These are phyloP conservation scores for Dendryphion nanum DNA, from an alignment of 2,329 filamentous ascomycete species.

Conservation along the genomic window DNA sequence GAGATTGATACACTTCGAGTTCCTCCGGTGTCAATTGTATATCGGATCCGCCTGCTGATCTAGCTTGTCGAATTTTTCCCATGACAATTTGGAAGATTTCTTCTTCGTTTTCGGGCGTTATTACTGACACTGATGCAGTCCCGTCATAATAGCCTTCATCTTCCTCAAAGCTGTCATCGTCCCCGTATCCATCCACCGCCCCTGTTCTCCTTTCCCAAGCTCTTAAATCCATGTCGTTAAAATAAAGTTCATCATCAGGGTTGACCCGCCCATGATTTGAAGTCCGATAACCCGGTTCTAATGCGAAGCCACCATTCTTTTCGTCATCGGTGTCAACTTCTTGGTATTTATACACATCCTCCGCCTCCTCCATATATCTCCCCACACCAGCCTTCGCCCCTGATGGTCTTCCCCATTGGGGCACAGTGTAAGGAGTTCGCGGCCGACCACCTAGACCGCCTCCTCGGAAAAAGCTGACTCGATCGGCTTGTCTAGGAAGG, in stretches of 20 bases:
- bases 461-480: slow-evolving; percentile 99
- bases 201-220: slow-evolving; percentile 38
- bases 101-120: slow-evolving; percentile 61
- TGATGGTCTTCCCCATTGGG: slow-evolving; percentile 99
- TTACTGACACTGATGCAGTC: slow-evolving; percentile 43
- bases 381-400: slow-evolving; percentile 63
- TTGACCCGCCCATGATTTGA: slow-evolving; percentile 33
- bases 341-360: slow-evolving; percentile 57
- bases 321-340: slow-evolving; percentile 61
- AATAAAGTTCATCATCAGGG: slow-evolving; percentile 47
- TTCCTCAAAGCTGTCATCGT: slow-evolving; percentile 53
- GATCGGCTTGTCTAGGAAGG: slow-evolving; percentile 97
- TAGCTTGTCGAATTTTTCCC: slow-evolving; percentile 75
- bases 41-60: slow-evolving; percentile 71
- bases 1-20: slow-evolving; percentile 73
- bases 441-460: slow-evolving; percentile 99
- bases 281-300: slow-evolving; percentile 39
- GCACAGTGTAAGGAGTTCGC: slow-evolving; percentile 91
- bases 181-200: slow-evolving; percentile 51
- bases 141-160: slow-evolving; percentile 49
- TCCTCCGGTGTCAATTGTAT: slow-evolving; percentile 80
- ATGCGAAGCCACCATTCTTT: slow-evolving; percentile 44
- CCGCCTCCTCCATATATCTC: slow-evolving; percentile 50
- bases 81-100: slow-evolving; percentile 74
- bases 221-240: slow-evolving; percentile 49